Evolutionary conservation across 176 grass and related monocot genomes (phyloP), one percentile per base, ranked within the genome.

Genomic region (Bolboschoenus planiculmis): DNA sequence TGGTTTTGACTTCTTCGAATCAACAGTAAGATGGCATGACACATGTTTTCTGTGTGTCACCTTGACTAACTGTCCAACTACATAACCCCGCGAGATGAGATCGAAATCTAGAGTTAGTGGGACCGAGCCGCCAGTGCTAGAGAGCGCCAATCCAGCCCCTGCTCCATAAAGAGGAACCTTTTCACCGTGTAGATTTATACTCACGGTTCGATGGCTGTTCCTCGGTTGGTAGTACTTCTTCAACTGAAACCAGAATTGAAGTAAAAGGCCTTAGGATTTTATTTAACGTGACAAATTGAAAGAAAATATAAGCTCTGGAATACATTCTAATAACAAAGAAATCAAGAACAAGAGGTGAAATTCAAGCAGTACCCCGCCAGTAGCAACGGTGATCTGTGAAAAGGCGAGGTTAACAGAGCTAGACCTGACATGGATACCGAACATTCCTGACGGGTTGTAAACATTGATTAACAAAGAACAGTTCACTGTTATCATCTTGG

Each of bases 351-450:
- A 37, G 67, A 29, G 55, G 26, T 78, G 34, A 65, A 63, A 48
- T 5, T 50, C 63, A 57, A 53, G 60, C 51, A 11, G 44, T 89
- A 95, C 96, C 93, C 88, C 82, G 31, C 96, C 96, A 3, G 73
- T 78, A 39, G 89, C 97, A 78, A 99, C 80, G 31, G 93, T 47
- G 63, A 99, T 99, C 81, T 99, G 82, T 54, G 91, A 96, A 68
- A 93, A 99, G 84, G 88, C 81, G 56, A 99, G 88, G 18, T 55
- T 78, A 31, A 95, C 89, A 70, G 97, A 85, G 77, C 86, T 90
- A 53, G 97, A 91, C n/a, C 89, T 90, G 40, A 99, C 97, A 91
- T 99, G 91, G 57, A 99, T 99, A n/a, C 97, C 97, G 53, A 90
- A 96, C 97, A 96, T 99, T 23, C 89, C 15, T 3, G 97, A 92